Evolutionary conservation across 2,329 filamentous ascomycete species (phyloP).

Genomic region (Colletotrichum camelliae): DNA sequence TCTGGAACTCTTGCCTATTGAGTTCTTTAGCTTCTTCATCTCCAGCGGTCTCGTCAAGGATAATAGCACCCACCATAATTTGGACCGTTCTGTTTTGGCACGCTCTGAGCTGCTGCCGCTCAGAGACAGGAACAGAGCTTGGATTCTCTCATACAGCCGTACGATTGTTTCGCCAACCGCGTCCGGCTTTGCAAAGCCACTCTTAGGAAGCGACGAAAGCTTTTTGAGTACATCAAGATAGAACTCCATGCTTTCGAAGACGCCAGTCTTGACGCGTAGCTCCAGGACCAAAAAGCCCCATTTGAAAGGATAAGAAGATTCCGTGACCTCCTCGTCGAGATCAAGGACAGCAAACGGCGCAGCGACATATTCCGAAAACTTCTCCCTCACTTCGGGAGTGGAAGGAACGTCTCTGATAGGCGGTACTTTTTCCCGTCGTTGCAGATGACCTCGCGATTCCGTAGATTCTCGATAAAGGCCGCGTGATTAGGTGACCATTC

Average conservation of each 20-base stretch:
- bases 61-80: neutral
- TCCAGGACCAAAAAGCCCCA: neutral
- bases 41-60: accelerated
- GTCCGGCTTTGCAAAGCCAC: neutral
- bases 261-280: neutral
- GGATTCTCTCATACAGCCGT: neutral
- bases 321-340: neutral
- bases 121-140: neutral
- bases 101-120: neutral
- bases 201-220: neutral
- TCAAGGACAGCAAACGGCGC: neutral
- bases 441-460: neutral
- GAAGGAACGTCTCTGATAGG: neutral
- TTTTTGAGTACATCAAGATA: neutral
- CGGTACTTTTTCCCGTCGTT: neutral
- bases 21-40: accelerated
- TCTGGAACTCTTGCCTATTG: neutral
- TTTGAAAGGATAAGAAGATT: neutral
- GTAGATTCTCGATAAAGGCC: neutral
- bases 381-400: neutral
- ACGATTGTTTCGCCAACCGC: neutral
- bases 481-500: neutral
- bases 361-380: neutral
- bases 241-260: neutral
- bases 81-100: neutral